These are phyloP conservation scores for Hanseniaspora pseudoguilliermondii DNA, from an alignment of 805 yeast genomes.

Conservation along the genomic window DNA sequence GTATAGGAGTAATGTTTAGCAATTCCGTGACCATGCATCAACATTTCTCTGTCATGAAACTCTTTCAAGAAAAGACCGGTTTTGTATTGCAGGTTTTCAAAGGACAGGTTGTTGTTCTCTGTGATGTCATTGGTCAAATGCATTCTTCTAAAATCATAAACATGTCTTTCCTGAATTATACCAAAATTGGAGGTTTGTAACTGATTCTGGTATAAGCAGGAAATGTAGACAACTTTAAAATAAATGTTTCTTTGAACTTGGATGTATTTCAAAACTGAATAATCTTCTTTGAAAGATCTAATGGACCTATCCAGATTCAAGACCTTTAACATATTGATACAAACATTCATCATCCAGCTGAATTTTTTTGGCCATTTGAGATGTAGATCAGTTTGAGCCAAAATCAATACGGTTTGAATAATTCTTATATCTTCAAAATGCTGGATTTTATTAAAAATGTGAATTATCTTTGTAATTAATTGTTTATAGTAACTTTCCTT, in stretches of 20 bases:
- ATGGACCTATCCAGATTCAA: slow-evolving; percentile 20
- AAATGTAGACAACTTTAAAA: slow-evolving; percentile 1
- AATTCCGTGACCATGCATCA: slow-evolving; percentile 6
- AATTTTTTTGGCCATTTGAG: slow-evolving; percentile 14
- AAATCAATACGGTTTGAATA: slow-evolving; percentile 21
- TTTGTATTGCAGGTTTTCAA: slow-evolving; percentile 6
- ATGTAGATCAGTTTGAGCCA: slow-evolving; percentile 21
- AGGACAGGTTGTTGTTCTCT: neutral
- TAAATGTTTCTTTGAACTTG: slow-evolving; percentile 9
- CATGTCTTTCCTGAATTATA: neutral
- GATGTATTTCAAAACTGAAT: slow-evolving; percentile 1
- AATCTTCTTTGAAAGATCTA: slow-evolving; percentile 14
- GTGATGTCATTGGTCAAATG: neutral
- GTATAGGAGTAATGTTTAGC: neutral
- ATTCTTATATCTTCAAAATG: slow-evolving; percentile 22
- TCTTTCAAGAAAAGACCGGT: slow-evolving; percentile 8
- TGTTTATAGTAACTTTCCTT: slow-evolving; percentile 13
- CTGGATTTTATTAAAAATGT: slow-evolving; percentile 16
- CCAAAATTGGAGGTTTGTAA: neutral
- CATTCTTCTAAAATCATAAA: slow-evolving; percentile 11
- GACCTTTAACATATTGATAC: slow-evolving; percentile 21
- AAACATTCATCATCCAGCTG: slow-evolving; percentile 19
- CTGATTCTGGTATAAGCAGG: neutral
- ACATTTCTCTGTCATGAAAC: slow-evolving; percentile 9
- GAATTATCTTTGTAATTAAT: slow-evolving; percentile 17